Conservation (phyloP, 768 basidiomycete species). For the Russula lepida region DNA sequence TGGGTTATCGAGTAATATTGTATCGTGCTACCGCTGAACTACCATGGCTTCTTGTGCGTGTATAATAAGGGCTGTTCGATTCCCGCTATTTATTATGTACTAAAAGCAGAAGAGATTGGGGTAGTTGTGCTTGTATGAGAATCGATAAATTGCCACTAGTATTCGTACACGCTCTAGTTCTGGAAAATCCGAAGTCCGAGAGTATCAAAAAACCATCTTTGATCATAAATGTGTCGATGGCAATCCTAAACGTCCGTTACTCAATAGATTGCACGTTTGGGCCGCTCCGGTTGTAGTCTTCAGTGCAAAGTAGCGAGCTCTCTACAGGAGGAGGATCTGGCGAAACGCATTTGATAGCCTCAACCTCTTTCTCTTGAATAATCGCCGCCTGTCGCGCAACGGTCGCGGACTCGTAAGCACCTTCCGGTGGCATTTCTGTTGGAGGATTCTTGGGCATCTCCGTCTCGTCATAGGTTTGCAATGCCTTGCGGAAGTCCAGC, state of each 20-base stretch:
- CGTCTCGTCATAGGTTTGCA: conserved; percentile 58
- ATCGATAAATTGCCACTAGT: neutral
- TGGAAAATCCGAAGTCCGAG: neutral
- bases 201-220: neutral
- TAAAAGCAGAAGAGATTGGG: neutral
- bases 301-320: conserved; percentile 5
- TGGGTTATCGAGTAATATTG: conserved; percentile 49
- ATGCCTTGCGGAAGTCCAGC: conserved; percentile 65
- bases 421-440: conserved; percentile 38
- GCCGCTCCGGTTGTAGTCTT: neutral
- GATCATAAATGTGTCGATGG: neutral
- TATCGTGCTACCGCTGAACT: neutral
- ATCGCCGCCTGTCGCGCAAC: conserved; percentile 51
- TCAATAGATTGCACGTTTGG: neutral
- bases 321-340: conserved; percentile 40
- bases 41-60: neutral
- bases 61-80: neutral
- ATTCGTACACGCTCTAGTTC: neutral
- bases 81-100: neutral
- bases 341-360: conserved; percentile 43
- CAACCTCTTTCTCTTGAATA: conserved; percentile 52
- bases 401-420: conserved; percentile 41
- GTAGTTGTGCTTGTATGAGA: neutral
- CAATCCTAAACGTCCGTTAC: neutral
- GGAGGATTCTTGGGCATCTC: conserved; percentile 46